Evolutionary conservation across 768 basidiomycete species (phyloP).

Genomic region (Cystofilobasidium macerans): DNA sequence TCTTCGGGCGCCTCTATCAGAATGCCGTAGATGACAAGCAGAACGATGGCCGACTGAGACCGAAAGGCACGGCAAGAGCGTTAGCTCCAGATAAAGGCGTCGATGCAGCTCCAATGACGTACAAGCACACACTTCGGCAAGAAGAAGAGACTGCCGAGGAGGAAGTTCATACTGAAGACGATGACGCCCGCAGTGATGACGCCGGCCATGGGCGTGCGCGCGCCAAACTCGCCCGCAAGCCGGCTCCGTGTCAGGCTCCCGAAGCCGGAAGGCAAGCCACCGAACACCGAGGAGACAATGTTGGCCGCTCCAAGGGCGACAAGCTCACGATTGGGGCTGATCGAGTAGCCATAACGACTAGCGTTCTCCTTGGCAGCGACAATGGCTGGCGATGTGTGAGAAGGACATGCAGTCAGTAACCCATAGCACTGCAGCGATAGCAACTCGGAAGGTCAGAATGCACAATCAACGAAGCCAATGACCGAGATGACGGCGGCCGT

Average conservation of each 20-base stretch:
- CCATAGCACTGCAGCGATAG: no score
- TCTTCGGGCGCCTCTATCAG: conserved; percentile 80
- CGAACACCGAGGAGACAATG: conserved; percentile 58
- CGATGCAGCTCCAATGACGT: conserved; percentile 54
- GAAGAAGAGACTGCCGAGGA: conserved; percentile 72
- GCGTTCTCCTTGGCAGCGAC: conserved; percentile 90
- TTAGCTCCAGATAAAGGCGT: conserved; percentile 61
- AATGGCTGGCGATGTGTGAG: conserved; percentile 40
- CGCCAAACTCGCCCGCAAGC: conserved; percentile 84
- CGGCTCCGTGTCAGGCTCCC: conserved; percentile 61
- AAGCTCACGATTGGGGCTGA: conserved; percentile 88
- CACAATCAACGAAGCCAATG: conserved; percentile 45
- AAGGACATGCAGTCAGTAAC: no score
- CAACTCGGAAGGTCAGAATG: no score
- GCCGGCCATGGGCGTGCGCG: conserved; percentile 73
- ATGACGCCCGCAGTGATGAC: conserved; percentile 63
- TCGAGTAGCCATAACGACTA: conserved; percentile 69
- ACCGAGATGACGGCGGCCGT: conserved; percentile 56
- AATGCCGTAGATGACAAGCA: conserved; percentile 62
- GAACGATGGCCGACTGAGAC: conserved; percentile 13
- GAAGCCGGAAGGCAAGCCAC: conserved; percentile 81
- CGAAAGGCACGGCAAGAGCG: background rate
- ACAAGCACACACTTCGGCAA: conserved; percentile 79
- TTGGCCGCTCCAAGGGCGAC: conserved; percentile 85
- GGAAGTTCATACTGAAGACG: conserved; percentile 75